Conservation (phyloP, 805 yeast genomes). For the Zygotorulaspora danielsina region DNA sequence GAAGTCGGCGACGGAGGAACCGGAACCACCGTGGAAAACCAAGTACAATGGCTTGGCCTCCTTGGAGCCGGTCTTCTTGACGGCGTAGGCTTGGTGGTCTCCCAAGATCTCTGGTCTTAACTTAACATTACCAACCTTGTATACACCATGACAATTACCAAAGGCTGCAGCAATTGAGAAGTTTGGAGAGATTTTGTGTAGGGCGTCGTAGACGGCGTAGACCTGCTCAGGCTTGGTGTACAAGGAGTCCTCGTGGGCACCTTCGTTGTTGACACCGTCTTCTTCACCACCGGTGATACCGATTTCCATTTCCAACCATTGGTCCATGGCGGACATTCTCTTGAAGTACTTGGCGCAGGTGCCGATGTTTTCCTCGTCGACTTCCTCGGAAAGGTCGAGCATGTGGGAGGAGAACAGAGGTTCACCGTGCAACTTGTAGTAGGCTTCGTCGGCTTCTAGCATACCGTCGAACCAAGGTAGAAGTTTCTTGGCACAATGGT, state of each 20-base stretch:
- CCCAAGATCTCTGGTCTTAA: conserved; percentile 90
- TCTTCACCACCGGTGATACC: conserved; percentile 99
- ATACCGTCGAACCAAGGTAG: conserved; percentile 99
- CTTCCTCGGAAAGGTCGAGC: conserved; percentile 96
- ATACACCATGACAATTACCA: conserved; percentile 99
- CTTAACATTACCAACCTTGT: conserved; percentile 97
- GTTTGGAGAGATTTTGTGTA: conserved; percentile 88
- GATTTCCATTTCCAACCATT: conserved; percentile 99
- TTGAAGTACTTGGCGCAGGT: conserved; percentile 92
- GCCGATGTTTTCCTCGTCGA: conserved; percentile 92
- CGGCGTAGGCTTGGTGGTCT: conserved; percentile 90
- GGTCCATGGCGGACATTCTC: conserved; percentile 90
- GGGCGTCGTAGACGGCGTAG: conserved; percentile 83
- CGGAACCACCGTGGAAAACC: conserved; percentile 99
- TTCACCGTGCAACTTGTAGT: conserved; percentile 79
- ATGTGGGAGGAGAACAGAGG: conserved; percentile 98
- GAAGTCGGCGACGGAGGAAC: conserved; percentile 89
- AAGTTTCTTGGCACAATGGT: conserved; percentile 97
- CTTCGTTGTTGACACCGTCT: conserved; percentile 99
- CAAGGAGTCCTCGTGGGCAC: conserved; percentile 77
- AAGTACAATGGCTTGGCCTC: conserved; percentile 75
- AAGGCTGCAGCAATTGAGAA: conserved; percentile 99
- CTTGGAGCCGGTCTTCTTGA: conserved; percentile 51
- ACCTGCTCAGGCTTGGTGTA: conserved; percentile 97
- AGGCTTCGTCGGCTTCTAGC: conserved; percentile 93